Conservation (phyloP, 83 land plant genomes). For the Thuja plicata region DNA sequence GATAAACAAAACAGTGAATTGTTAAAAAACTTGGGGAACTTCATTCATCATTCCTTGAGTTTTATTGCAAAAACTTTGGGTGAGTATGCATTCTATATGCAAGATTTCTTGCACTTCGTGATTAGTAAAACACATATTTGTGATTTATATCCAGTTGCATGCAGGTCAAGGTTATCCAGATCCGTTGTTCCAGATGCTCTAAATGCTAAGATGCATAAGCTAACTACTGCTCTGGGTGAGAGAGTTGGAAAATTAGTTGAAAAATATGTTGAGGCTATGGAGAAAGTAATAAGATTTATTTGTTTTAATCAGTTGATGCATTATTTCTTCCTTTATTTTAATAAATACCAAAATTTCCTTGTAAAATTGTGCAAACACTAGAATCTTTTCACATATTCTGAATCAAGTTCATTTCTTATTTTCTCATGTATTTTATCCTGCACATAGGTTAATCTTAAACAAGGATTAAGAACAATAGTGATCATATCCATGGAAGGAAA, state of each 20-base stretch:
- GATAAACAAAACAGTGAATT: too few species aligned
- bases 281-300: conserved; percentile 60
- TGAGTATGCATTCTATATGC: too few species aligned
- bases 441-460: conserved; percentile 95
- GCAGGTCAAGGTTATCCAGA: too few species aligned
- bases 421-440: conserved; percentile 10
- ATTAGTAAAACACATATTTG: too few species aligned
- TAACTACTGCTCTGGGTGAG: conserved; percentile 52
- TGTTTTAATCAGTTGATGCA: neutral
- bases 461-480: conserved; percentile 90
- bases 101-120: too few species aligned
- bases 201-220: conserved; percentile 58
- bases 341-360: neutral
- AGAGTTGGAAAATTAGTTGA: conserved; percentile 61
- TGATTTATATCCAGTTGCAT: too few species aligned
- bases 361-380: neutral
- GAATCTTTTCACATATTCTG: neutral
- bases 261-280: conserved; percentile 90
- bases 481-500: conserved; percentile 85
- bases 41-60: too few species aligned
- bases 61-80: too few species aligned
- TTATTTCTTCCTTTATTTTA: neutral
- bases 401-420: neutral
- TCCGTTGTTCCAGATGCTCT: too few species aligned
- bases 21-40: too few species aligned